These are phyloP conservation scores for Fusarium virguliforme DNA, from an alignment of 2,329 filamentous ascomycete genomes.

Conservation along the genomic window DNA sequence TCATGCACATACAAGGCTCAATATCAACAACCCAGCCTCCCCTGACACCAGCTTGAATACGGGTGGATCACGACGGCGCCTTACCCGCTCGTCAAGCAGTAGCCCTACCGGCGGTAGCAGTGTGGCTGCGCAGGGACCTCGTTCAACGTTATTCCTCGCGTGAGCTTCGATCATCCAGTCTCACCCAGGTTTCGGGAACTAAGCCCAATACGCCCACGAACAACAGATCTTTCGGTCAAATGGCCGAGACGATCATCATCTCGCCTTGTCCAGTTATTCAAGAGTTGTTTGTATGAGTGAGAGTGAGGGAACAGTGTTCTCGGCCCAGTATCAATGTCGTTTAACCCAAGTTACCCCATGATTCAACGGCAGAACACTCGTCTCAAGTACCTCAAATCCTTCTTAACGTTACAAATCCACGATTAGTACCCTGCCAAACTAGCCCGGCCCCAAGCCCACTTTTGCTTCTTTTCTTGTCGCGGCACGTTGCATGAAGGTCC, in stretches of 20 bases:
- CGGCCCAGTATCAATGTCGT: not conserved
- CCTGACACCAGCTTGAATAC: not conserved
- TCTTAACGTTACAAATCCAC: not conserved
- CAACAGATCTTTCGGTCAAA: not conserved
- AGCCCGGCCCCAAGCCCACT: not conserved
- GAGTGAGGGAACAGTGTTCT: not conserved
- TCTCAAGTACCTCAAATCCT: not conserved
- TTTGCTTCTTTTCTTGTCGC: conserved; percentile 18
- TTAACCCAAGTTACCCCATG: not conserved
- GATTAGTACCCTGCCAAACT: conserved; percentile 7
- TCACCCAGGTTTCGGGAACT: conserved; percentile 4
- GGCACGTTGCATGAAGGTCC: not conserved
- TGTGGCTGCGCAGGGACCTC: not conserved
- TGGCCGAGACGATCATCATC: not conserved
- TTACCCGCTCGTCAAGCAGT: not conserved
- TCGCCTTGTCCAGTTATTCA: not conserved
- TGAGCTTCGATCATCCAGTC: conserved; percentile 9
- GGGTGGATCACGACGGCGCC: conserved; percentile 1
- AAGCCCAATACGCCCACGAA: not conserved
- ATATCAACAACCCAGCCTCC: not conserved
- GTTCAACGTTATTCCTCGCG: not conserved
- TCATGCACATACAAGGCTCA: not conserved
- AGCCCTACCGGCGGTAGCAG: not conserved
- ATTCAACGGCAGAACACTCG: not conserved
- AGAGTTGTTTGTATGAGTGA: not conserved